Conservation (phyloP, 129 eudicot genomes). For the Flaveria robusta region DNA sequence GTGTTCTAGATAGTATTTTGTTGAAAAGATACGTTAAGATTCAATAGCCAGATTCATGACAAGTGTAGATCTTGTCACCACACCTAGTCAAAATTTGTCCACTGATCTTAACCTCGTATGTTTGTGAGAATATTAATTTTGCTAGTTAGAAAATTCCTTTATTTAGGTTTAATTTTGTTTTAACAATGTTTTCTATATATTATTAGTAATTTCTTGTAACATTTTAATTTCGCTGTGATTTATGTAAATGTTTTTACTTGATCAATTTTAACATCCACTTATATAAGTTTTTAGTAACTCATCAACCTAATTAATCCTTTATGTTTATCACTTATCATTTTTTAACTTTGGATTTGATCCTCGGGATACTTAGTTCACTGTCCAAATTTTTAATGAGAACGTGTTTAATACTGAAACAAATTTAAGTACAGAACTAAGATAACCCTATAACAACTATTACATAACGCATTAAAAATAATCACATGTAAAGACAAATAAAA, state of each 20-base stretch:
- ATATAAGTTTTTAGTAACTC: no score
- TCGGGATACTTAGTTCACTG: no score
- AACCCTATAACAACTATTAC: no score
- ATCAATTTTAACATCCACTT: not conserved
- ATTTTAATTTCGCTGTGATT: not conserved
- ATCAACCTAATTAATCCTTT: no score
- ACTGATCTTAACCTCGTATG: not conserved
- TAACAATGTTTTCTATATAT: not conserved
- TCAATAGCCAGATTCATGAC: slow-evolving; percentile 9
- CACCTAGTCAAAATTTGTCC: slow-evolving; percentile 4
- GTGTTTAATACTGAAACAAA: no score
- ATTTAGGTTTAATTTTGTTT: not conserved
- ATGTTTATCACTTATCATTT: no score
- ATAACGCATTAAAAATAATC: no score
- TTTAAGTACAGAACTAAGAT: no score
- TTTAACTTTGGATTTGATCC: no score
- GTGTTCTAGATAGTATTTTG: slow-evolving; percentile 22
- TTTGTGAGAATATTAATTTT: not conserved
- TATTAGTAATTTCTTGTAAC: not conserved
- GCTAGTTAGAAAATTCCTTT: not conserved
- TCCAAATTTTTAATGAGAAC: no score
- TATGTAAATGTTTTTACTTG: not conserved
- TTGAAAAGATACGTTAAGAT: slow-evolving; percentile 18
- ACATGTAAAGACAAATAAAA: no score
- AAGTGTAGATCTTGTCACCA: not conserved